phyloP scores from a whole-genome alignment of 306 rosid species.

The Gastrolobium bilobum region DNA sequence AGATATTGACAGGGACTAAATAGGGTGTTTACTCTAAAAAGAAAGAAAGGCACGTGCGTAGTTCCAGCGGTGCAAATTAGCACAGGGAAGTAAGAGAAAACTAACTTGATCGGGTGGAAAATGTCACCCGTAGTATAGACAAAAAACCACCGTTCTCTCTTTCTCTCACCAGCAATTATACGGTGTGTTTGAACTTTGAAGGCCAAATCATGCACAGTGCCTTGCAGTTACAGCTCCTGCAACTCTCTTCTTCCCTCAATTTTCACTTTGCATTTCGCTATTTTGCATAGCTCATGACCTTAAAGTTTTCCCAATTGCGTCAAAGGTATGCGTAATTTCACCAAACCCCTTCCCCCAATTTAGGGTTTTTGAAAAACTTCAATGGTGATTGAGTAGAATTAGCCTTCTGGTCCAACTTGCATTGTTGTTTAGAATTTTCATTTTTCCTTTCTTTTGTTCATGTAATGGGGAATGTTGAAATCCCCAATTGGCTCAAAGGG shows the following conservation, averaged over 20 bases:
- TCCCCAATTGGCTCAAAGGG: conserved; percentile 86
- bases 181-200: conserved; percentile 62
- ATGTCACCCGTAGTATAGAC: conserved; percentile 47
- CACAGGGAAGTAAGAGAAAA: background rate
- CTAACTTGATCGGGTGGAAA: conserved; percentile 42
- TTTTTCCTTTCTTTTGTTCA: conserved; percentile 15
- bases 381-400: conserved; percentile 49
- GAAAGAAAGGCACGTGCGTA: background rate
- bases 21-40: too few relatives aligned
- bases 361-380: conserved; percentile 70
- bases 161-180: background rate
- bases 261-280: conserved; percentile 45
- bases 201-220: conserved; percentile 60
- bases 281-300: conserved; percentile 42
- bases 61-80: conserved; percentile 48
- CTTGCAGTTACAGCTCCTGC: conserved; percentile 60
- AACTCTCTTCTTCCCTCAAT: conserved; percentile 48
- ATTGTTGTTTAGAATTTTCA: conserved; percentile 52
- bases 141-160: conserved; percentile 50
- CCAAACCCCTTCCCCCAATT: conserved; percentile 44
- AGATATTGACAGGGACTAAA: too few relatives aligned
- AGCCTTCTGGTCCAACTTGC: conserved; percentile 44
- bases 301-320: conserved; percentile 28
- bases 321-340: conserved; percentile 50
- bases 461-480: conserved; percentile 85